Base-by-base conservation (phyloP, 2,329 filamentous ascomycete species). In the Fusarium abutilonis region DNA sequence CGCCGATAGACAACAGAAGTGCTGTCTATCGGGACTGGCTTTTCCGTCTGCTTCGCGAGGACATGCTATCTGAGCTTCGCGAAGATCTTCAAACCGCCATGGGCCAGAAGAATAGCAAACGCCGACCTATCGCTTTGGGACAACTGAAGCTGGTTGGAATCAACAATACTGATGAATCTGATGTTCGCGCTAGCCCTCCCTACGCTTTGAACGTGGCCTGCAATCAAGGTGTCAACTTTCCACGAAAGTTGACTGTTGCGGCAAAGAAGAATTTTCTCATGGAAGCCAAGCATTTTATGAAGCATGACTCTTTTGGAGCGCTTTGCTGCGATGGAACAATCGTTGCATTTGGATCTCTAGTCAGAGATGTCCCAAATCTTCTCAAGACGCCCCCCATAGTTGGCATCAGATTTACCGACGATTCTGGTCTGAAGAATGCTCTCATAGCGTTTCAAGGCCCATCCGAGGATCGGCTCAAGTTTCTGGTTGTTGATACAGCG, bases 41-140 rank as follows among this genome's bases (percentile, higher is more conserved):
- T 47, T 93, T 90, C 62, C 86, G 90, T 0, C 79, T 92, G 1
- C 76, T 91, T 0, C 78, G 90, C 3, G 89, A 93, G 64, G 89
- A 92, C 60, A 87, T 92, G 80, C 74, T 92, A 0, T 83, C 79
- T 0, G 88, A 89, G 60, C 76, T 93, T 3, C 81, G 86, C 1
- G 83, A 87, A 9, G 88, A 89, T 43, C 71, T 89, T 1, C 80
- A 85, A 26, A 74, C 80, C 5, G 78, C 82, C 0, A 76, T 72
- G 10, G 81, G 80, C 0, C 75, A 74, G n/a, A 86, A 82, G 62
- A 69, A 80, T 77, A 59, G 80, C 74, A 17, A 74, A 72, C 79
- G 13, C 68, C 77, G 17, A 74, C 78, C 34, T 70, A 56, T 53
- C 66, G 75, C 78, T 0, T 63, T 89, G 0, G 55, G 73, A 0